A percentile compares a stretch with the other conserved stretches of the same genome.
Evolutionary conservation across 176 grass and related monocot species (phyloP).

Genomic region (Ensete ventricosum): DNA sequence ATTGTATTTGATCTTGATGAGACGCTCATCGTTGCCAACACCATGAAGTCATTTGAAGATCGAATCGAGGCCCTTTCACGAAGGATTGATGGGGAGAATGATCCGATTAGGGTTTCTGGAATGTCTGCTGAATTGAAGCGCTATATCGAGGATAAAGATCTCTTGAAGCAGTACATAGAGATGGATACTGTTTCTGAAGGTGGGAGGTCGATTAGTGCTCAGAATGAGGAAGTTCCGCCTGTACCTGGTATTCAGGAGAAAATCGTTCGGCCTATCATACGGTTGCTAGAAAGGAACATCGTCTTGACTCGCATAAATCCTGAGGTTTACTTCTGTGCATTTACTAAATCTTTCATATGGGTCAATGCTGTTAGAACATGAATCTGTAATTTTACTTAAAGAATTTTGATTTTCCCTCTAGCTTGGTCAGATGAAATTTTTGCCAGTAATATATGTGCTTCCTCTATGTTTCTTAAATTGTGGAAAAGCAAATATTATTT

Average conservation of each 20-base stretch:
- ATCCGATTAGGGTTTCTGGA: constrained; percentile 57
- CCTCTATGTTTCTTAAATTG: no score
- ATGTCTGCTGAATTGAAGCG: constrained; percentile 96
- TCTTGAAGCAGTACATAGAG: constrained; percentile 84
- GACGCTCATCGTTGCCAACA: constrained; percentile 96
- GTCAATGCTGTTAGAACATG: no score
- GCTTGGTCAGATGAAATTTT: neutral
- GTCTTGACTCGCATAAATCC: constrained; percentile 93
- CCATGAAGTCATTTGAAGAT: constrained; percentile 86
- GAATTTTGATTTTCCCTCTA: neutral
- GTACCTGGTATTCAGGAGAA: constrained; percentile 37
- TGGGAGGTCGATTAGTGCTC: constrained; percentile 41
- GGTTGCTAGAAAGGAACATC: constrained; percentile 66
- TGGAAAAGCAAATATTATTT: no score
- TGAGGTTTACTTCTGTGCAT: constrained; percentile 41
- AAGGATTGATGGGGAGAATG: constrained; percentile 63
- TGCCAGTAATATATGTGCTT: neutral
- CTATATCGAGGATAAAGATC: constrained; percentile 71
- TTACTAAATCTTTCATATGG: neutral
- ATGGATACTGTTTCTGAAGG: constrained; percentile 53
- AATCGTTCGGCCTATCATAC: constrained; percentile 64
- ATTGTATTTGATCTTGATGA: constrained; percentile 98
- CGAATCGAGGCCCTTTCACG: constrained; percentile 56
- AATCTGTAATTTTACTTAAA: no score
- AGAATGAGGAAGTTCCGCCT: constrained; percentile 57